Evolutionary conservation across 108 stramenopile genomes (phyloP), one percentile per base, ranked within the genome.

Genomic region (Chaetoceros muelleri): DNA sequence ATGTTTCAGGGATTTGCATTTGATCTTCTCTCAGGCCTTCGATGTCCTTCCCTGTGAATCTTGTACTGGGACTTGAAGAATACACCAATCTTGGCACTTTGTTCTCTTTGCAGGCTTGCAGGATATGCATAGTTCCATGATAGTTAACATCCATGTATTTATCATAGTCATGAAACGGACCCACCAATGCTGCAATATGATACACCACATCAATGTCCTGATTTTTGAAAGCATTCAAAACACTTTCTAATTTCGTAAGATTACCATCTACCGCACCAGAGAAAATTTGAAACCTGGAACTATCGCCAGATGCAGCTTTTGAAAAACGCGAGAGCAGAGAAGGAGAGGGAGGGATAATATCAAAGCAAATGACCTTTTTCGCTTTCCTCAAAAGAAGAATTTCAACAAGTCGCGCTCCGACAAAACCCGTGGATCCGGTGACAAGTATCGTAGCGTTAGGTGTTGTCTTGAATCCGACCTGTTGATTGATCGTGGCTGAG

Each of bases 141-240:
- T 90, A 85, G 55, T 98, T 98, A 46, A 98, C 96, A 22, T 76
- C 75, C 44, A 69, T 61, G 55, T 95, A 98, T 24, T 74, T 64
- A 20, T 84, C 68, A 22, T 61, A 57, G 8, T 75, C 68, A 64
- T 95, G 92, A 62, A 94, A 97, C 47, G 98, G 98, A 7, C 98
- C 98, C 28, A 98, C 98, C 55, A 94, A 74, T 2, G 98, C 98
- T 19, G 90, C 98, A 64, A 94, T 94, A 70, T 98, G 98, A 74
- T 75, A 98, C 3, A 95, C 87, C 58, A 82, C 71, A 58, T 94
- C 93, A 8, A 87, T 72, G 0, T 74, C 70, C 20, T 64, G 65
- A 21, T 64, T 67, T 25, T 66, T 28, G 47, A 88, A 84, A 17
- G 89, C 93, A 48, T 85, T 75, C 52, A 71, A 24, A 19, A 95